Base-by-base conservation (phyloP, 2,329 filamentous ascomycete species). In the Fusarium tuaranense region DNA sequence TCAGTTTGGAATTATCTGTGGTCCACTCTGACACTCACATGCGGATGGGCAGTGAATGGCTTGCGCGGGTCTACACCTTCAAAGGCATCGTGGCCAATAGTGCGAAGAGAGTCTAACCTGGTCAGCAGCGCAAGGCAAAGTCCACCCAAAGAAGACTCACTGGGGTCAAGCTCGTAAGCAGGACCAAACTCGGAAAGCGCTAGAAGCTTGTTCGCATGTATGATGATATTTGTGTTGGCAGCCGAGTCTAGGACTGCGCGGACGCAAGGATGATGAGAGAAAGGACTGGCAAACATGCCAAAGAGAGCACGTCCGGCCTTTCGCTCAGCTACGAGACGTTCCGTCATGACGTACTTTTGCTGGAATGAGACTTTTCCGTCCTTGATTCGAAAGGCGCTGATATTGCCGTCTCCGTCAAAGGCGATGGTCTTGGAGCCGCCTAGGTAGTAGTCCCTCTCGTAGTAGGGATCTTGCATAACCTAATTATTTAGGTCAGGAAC, bases 181-280 rank as follows among this genome's bases (percentile, higher is more conserved):
- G 32, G 46, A 2, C 41, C 65, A 3, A 48, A 32, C 34, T 68
- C 65, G 7, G 46, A 48, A 9, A 68, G 65, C 1, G 59, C 65
- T 2, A 68, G 48, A 0, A 68, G 48, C 32, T 68, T 57, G 3
- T 16, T 16, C 4, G 65, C 48, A 55, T 61, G 48, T 5, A 55
- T 7, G 32, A 67, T 53, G 14, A 67, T 22, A 14, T 67, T 67
- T 16, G 65, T 67, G 30, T 63, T 68, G 12, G 48, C 65, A 1
- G 32, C 32, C 0, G 22, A 53, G 38, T 58, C 65, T 2, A 57
- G 6, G 1, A 61, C 51, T 16, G 65, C 65, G 12, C 59, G 59
- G 16, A 68, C 65, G 32, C 65, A 68, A 16, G 64, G 64, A 27
- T 68, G 59, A 10, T 68, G 32, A 6, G 65, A 57, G 13, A 63